A percentile compares a stretch with the other conserved stretches of the same genome.
Evolutionary conservation across 495 filamentous ascomycete species (phyloP).

Genomic region (Xylaria curta): DNA sequence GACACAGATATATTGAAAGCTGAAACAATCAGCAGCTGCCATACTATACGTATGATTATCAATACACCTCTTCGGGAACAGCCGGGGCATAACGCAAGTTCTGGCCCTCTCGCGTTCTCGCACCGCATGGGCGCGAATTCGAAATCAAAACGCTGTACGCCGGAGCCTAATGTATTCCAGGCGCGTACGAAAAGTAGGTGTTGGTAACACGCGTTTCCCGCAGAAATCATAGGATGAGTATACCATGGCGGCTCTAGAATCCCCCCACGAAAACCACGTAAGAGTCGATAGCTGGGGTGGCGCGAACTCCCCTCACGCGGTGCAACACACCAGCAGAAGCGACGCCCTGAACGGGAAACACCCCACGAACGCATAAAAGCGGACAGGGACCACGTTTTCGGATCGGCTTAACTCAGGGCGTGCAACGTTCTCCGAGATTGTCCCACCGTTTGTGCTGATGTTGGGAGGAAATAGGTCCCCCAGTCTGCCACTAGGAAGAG

Average conservation of each 20-base stretch:
- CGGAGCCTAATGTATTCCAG: background rate
- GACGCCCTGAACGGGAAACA: slow-evolving; percentile 18
- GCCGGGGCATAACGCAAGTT: background rate
- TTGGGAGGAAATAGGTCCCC: background rate
- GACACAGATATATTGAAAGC: slow-evolving; percentile 23
- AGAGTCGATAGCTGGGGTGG: slow-evolving; percentile 14
- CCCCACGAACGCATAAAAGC: slow-evolving; percentile 25
- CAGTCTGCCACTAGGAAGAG: background rate
- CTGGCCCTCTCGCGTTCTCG: background rate
- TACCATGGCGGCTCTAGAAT: slow-evolving; percentile 1
- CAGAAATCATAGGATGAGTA: background rate
- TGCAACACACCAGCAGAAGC: slow-evolving; percentile 15
- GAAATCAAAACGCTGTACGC: slow-evolving; percentile 5
- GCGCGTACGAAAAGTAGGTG: slow-evolving; percentile 6
- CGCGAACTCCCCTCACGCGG: slow-evolving; percentile 26
- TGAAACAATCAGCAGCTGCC: slow-evolving; percentile 20
- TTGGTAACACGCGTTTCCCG: slow-evolving; percentile 7
- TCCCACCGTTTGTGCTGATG: slow-evolving; percentile 1
- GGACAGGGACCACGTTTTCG: slow-evolving; percentile 28
- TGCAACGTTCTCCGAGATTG: slow-evolving; percentile 22
- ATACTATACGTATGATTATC: background rate
- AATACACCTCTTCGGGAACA: background rate
- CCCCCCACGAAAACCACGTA: background rate
- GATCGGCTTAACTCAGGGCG: slow-evolving; percentile 16
- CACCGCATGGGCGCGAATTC: slow-evolving; percentile 7